Percentiles rank a stretch among this genome's conserved stretches.
phyloP scores from a whole-genome alignment of 306 rosid genomes.

The Vicia faba region DNA sequence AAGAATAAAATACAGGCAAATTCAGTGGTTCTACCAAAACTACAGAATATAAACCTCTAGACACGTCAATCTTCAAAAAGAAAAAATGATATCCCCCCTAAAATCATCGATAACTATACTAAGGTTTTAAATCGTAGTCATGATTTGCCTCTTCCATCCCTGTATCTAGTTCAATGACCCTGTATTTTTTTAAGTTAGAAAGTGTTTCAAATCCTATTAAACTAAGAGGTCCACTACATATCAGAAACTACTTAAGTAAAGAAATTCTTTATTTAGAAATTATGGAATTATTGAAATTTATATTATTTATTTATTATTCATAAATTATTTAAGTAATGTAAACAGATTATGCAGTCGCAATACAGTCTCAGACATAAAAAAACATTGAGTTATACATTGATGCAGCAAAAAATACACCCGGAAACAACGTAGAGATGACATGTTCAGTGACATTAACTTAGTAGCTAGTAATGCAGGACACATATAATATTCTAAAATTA shows the following conservation, averaged over 20 bases:
- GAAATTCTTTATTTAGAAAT: no score
- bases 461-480: conserved; percentile 7
- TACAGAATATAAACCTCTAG: conserved; percentile 4
- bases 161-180: no score
- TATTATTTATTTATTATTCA: no score
- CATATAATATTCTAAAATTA: conserved; percentile 6
- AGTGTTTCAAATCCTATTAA: no score
- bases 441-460: background rate
- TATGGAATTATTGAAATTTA: no score
- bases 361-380: background rate
- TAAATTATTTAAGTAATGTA: background rate
- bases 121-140: background rate
- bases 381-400: conserved; percentile 3
- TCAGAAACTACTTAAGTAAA: no score
- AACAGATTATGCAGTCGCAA: background rate
- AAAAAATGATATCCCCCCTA: background rate
- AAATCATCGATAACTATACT: background rate
- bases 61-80: conserved; percentile 27
- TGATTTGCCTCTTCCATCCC: no score
- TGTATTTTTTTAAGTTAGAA: no score
- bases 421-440: conserved; percentile 6
- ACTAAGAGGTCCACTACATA: no score
- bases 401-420: background rate
- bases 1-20: conserved; percentile 4
- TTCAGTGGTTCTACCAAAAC: conserved; percentile 7